Base-by-base conservation (phyloP, 2,329 filamentous ascomycete species). In the Colletotrichum sp. region DNA sequence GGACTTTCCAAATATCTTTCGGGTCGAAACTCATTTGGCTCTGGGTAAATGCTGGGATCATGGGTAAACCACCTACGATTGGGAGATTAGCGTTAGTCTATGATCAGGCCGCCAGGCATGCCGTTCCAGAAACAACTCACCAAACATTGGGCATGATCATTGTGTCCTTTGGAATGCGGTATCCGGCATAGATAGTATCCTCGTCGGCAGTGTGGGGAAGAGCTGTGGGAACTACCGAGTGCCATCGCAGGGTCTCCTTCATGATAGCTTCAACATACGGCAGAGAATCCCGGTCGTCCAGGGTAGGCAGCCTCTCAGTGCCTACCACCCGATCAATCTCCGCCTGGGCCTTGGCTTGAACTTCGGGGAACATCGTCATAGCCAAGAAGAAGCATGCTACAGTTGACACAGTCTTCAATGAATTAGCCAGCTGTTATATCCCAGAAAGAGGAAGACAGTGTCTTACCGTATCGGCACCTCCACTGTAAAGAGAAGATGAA, bases 31-130 rank as follows among this genome's bases (percentile, higher is more conserved):
- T 39, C 26, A 6, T 72, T 71, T 0, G 85, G 84, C 16, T 84
- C 69, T 0, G 90, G 87, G 81, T 95, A 95, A 3, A 90, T 91
- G 32, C 92, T 90, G 4, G 92, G 90, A 79, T 95, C 93, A 82
- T 95, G 93, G 26, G 92, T 89, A 18, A 85, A 79, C 76, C 78
- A 21, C 59, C 59, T 63, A 3, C 12, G 1, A n/a, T 34, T 0
- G n/a, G 0, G 32, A 8, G 4, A 24, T 4, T 0, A 15, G 1
- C 18, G n/a, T 34, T 8, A 34, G 59, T 9, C 26, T 34, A 8
- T n/a, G 3, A 36, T 36, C 18, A 21, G 1, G 2, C 26, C 24
- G 24, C 24, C 24, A 26, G 24, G 24, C 24, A 26, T 59, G 55
- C 5, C 8, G 2, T 24, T 21, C 15, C 2, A 13, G 3, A 1